A percentile compares a stretch with the other conserved stretches of the same genome.
These are phyloP conservation scores for Monilinia vaccinii-corymbosi DNA, from an alignment of 2,329 filamentous ascomycete genomes.

Conservation along the genomic window DNA sequence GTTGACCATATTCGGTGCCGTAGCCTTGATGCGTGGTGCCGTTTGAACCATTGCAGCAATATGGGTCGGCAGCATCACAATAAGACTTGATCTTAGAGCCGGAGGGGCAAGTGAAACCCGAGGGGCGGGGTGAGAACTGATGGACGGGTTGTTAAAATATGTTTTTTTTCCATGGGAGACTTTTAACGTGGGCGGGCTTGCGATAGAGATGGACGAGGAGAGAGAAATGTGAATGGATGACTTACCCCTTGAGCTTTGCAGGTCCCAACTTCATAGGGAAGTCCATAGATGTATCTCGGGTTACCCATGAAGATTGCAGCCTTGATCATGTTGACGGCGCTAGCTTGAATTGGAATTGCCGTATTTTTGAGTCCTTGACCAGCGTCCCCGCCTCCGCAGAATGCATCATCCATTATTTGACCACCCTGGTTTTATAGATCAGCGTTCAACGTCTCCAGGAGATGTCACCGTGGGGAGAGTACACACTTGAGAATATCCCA, in stretches of 20 bases:
- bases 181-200: background rate
- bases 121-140: conserved; percentile 46
- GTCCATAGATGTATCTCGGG: conserved; percentile 46
- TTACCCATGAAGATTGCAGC: conserved; percentile 58
- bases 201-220: background rate
- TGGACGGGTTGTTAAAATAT: background rate
- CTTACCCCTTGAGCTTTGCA: conserved; percentile 50
- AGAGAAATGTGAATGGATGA: conserved; percentile 17
- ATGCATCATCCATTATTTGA: conserved; percentile 53
- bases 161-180: background rate
- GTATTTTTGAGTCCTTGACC: conserved; percentile 39
- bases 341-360: conserved; percentile 35
- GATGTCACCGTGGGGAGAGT: background rate
- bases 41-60: conserved; percentile 52
- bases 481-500: conserved; percentile 52
- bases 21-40: conserved; percentile 48
- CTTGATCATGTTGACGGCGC: conserved; percentile 47
- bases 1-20: conserved; percentile 44
- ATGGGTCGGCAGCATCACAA: conserved; percentile 50
- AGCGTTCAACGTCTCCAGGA: conserved; percentile 7
- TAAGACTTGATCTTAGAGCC: conserved; percentile 48
- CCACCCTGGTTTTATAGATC: conserved; percentile 38
- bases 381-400: conserved; percentile 47
- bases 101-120: conserved; percentile 45
- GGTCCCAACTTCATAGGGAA: conserved; percentile 52